Conservation (phyloP, 2,329 filamentous ascomycete genomes). For the Cladophialophora carrionii region DNA sequence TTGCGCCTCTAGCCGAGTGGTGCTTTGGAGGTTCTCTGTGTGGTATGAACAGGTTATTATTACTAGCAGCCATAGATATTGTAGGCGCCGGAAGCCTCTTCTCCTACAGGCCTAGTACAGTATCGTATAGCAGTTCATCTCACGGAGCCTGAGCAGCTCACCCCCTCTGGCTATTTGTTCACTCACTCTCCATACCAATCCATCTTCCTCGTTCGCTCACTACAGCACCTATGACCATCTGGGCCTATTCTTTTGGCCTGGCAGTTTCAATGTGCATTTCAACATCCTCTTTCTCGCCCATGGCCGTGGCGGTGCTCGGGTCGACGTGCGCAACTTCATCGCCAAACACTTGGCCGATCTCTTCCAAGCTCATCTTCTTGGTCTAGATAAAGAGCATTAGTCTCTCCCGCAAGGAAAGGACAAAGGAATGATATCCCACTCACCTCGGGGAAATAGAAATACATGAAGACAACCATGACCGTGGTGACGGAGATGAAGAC, state of each 20-base stretch:
- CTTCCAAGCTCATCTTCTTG: slow-evolving; percentile 12
- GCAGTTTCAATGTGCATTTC: slow-evolving; percentile 8
- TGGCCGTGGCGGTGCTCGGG: slow-evolving; percentile 2
- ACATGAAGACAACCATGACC: slow-evolving; percentile 14
- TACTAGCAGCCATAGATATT: too few relatives aligned
- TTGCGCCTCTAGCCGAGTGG: too few relatives aligned
- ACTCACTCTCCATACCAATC: too few relatives aligned
- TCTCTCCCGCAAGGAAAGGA: background rate
- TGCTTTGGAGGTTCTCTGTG: too few relatives aligned
- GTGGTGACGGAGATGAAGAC: slow-evolving; percentile 28
- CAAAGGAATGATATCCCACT: background rate
- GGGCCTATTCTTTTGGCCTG: background rate
- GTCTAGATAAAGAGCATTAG: background rate
- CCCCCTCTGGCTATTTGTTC: too few relatives aligned
- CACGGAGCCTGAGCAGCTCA: too few relatives aligned
- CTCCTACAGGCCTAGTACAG: too few relatives aligned
- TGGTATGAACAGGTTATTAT: too few relatives aligned
- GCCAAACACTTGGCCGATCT: slow-evolving; percentile 11
- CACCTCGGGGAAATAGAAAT: slow-evolving; percentile 36
- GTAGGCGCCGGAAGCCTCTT: too few relatives aligned
- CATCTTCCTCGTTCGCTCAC: too few relatives aligned
- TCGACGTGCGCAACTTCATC: slow-evolving; percentile 16
- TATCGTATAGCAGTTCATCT: too few relatives aligned
- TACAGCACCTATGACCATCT: too few relatives aligned
- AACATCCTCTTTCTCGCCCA: slow-evolving; percentile 4